A percentile compares a stretch with the other conserved stretches of the same genome.
Evolutionary conservation across 208 protist species (phyloP).

Genomic region (Naegleria gruberi): DNA sequence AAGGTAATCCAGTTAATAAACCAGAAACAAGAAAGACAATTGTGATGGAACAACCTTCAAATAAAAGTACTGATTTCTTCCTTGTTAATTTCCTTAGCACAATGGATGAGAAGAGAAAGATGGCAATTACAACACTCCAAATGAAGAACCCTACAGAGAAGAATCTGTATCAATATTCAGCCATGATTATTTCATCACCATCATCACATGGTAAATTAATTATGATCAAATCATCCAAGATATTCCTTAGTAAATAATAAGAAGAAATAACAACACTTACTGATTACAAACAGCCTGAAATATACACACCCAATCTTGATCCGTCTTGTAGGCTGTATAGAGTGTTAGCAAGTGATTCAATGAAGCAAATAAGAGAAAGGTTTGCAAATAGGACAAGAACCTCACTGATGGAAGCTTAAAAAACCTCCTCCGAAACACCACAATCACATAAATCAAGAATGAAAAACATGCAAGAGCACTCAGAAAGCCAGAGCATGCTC

Average conservation of each 20-base stretch:
- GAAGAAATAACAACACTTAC: background rate
- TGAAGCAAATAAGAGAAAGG: background rate
- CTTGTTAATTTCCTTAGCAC: background rate
- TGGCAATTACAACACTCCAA: background rate
- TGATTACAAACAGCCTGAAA: background rate
- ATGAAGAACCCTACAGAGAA: background rate
- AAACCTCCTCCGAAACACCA: background rate
- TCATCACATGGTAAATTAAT: too few species aligned
- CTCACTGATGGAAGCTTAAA: background rate
- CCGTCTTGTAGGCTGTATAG: background rate
- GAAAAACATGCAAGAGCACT: background rate
- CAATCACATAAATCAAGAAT: background rate
- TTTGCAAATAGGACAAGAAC: background rate
- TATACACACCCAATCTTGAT: background rate
- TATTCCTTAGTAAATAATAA: too few species aligned
- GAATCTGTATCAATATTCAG: background rate
- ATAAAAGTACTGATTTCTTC: background rate
- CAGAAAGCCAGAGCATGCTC: background rate
- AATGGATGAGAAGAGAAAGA: background rate
- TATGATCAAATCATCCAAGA: too few species aligned
- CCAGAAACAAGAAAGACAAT: background rate
- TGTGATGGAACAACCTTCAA: background rate
- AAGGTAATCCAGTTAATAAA: background rate
- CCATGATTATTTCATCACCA: too few species aligned
- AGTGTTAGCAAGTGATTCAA: background rate